Conservation (phyloP, 768 basidiomycete genomes). For the Strobilomyces dryophilus region DNA sequence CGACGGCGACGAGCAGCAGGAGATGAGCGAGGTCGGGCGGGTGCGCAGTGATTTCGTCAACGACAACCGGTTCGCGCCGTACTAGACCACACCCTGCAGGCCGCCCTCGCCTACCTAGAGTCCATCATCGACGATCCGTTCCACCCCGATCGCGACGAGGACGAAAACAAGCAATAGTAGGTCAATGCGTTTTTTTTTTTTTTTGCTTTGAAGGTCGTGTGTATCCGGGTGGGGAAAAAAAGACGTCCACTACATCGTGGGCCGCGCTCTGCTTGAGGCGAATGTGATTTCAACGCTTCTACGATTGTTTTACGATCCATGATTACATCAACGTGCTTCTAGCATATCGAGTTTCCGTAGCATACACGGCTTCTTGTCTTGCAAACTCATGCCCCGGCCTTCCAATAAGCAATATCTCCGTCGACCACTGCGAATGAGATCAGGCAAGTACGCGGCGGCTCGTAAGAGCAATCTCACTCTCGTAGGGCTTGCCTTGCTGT, state of each 20-base stretch:
- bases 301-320: neutral
- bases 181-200: no score
- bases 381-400: conserved; percentile 50
- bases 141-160: neutral
- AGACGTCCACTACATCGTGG: no score
- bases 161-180: no score
- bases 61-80: conserved; percentile 75
- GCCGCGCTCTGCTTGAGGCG: no score
- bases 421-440: conserved; percentile 57
- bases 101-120: conserved; percentile 77
- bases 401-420: conserved; percentile 93
- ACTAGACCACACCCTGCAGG: conserved; percentile 68
- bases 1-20: conserved; percentile 54
- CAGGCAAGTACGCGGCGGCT: conserved; percentile 1
- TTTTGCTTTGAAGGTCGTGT: no score
- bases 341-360: conserved; percentile 8
- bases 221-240: no score
- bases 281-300: neutral
- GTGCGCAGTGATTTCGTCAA: conserved; percentile 88
- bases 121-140: conserved; percentile 67
- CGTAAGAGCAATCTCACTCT: conserved; percentile 53
- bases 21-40: conserved; percentile 86
- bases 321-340: conserved; percentile 13
- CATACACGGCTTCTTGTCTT: conserved; percentile 6
- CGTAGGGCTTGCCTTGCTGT: conserved; percentile 97